A percentile compares a stretch with the other conserved stretches of the same genome.
phyloP scores from a whole-genome alignment of 73 alveolate species.

The Paramecium sonneborni region DNA sequence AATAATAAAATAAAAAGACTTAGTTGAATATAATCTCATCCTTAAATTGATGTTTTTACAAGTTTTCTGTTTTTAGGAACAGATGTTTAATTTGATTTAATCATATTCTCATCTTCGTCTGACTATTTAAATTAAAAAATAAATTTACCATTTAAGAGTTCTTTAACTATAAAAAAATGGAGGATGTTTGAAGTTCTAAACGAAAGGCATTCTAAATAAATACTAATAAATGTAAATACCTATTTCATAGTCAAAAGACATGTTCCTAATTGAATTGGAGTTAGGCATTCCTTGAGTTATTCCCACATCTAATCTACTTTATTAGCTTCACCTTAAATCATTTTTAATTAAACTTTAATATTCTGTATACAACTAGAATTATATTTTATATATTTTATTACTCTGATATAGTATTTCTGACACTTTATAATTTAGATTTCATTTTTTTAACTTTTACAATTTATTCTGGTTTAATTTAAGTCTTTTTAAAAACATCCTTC shows the following conservation, averaged over 20 bases:
- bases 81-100: not conserved
- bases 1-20: not conserved
- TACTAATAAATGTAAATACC: not conserved
- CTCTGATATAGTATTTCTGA: not conserved
- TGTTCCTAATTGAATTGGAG: not conserved
- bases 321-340: not conserved
- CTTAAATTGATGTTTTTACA: not conserved
- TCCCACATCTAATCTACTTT: slow-evolving; percentile 8
- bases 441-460: not conserved
- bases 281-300: not conserved
- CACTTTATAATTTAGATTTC: not conserved
- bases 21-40: not conserved
- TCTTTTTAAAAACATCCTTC: not conserved
- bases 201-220: not conserved
- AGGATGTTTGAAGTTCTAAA: not conserved
- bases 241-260: not conserved
- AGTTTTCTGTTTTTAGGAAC: not conserved
- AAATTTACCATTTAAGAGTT: not conserved
- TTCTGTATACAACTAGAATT: not conserved
- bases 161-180: not conserved
- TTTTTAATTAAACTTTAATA: not conserved
- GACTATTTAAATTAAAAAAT: not conserved
- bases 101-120: not conserved
- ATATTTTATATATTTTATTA: not conserved
- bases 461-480: not conserved